Conservation (phyloP, 2,329 filamentous ascomycete species). For the Trichoderma lentiforme region DNA sequence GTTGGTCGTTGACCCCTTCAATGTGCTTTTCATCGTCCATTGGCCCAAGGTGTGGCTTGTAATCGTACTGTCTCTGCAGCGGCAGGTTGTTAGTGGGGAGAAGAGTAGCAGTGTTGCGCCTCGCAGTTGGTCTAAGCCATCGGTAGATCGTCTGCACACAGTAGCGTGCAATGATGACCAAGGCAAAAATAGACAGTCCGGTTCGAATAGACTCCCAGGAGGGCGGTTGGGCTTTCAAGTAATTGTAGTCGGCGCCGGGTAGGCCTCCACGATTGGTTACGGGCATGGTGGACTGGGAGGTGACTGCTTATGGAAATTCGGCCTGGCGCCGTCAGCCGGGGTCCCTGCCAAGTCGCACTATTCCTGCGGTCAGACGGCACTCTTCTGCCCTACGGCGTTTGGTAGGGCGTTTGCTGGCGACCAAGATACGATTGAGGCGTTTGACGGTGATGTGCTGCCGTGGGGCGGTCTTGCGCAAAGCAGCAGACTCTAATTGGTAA, state of each 20-base stretch:
- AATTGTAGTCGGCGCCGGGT: constrained; percentile 28
- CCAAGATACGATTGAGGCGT: constrained; percentile 13
- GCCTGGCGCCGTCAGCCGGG: constrained; percentile 33
- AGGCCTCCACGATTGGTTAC: constrained; percentile 34
- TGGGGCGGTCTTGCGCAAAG: constrained; percentile 1
- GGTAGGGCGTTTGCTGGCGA: constrained; percentile 27
- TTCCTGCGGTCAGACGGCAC: constrained; percentile 35
- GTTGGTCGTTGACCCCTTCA: constrained; percentile 17
- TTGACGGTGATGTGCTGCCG: constrained; percentile 14
- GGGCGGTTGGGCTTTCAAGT: constrained; percentile 29
- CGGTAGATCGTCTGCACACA: constrained; percentile 26
- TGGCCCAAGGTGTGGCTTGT: constrained; percentile 23
- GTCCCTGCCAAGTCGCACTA: constrained; percentile 32
- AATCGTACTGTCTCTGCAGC: constrained; percentile 20
- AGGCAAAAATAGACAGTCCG: constrained; percentile 34
- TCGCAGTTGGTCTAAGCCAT: constrained; percentile 29
- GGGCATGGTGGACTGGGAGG: constrained; percentile 29
- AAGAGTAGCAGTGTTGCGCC: constrained; percentile 21
- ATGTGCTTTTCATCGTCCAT: constrained; percentile 29
- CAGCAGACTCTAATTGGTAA: constrained; percentile 15
- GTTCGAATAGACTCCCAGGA: constrained; percentile 28
- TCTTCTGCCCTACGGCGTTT: constrained; percentile 31
- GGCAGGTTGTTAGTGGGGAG: constrained; percentile 22
- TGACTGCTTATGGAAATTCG: constrained; percentile 29
- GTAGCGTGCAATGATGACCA: constrained; percentile 35